phyloP scores from a whole-genome alignment of 129 eudicot species.

The Flaveria ramosissima region DNA sequence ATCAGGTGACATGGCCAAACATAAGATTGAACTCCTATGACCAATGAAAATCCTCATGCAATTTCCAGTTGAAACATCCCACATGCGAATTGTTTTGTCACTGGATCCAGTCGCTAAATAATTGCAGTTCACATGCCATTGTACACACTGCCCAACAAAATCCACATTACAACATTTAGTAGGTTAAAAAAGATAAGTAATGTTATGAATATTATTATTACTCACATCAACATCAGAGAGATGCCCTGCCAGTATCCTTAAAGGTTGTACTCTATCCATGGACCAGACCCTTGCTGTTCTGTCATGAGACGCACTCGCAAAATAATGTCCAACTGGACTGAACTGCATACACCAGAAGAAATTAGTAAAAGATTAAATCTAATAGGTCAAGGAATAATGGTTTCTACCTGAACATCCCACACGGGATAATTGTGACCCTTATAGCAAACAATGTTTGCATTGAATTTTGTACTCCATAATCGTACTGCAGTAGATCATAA shows the following conservation, averaged over 20 bases:
- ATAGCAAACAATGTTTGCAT: conserved; percentile 95
- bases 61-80: conserved; percentile 93
- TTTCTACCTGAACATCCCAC: conserved; percentile 96
- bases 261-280: conserved; percentile 87
- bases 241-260: conserved; percentile 96
- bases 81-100: conserved; percentile 92
- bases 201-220: background rate
- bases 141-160: conserved; percentile 66
- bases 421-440: conserved; percentile 99
- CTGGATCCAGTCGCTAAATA: conserved; percentile 97
- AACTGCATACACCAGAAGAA: conserved; percentile 52
- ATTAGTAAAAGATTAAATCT: background rate
- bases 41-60: conserved; percentile 95
- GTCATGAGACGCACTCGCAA: conserved; percentile 97
- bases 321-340: conserved; percentile 95
- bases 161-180: conserved; percentile 4
- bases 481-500: conserved; percentile 60
- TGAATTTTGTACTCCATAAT: conserved; percentile 89
- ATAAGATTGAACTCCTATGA: conserved; percentile 84
- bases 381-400: background rate
- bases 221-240: conserved; percentile 98
- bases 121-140: conserved; percentile 98
- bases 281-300: conserved; percentile 99
- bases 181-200: background rate
- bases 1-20: conserved; percentile 96